These are phyloP conservation scores for Suhomyces sp. DNA, from an alignment of 805 yeast genomes.

Conservation along the genomic window DNA sequence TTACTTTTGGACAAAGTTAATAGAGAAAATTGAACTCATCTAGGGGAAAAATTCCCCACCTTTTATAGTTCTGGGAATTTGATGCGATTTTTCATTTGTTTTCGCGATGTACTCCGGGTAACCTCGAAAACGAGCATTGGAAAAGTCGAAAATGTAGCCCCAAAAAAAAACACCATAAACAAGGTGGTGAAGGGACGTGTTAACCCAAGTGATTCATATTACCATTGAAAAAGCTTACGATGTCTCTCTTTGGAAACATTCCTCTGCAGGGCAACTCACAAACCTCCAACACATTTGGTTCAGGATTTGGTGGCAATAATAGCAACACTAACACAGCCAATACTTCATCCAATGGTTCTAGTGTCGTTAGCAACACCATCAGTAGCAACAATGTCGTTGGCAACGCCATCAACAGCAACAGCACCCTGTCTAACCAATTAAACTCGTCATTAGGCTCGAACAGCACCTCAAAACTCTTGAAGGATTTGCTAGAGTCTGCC, in stretches of 20 bases:
- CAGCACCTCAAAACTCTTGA: conserved; percentile 36
- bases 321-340: conserved; percentile 4
- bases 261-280: conserved; percentile 1
- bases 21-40: conserved; percentile 16
- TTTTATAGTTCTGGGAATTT: conserved; percentile 5
- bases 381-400: conserved; percentile 3
- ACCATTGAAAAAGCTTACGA: not conserved
- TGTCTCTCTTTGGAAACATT: conserved; percentile 10
- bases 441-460: conserved; percentile 3
- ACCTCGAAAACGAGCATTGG: conserved; percentile 1
- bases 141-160: conserved; percentile 1
- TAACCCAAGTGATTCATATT: not conserved
- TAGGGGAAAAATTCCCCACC: not conserved
- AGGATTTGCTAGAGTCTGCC: conserved; percentile 76
- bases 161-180: not conserved
- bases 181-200: not conserved
- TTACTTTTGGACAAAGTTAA: conserved; percentile 65
- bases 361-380: not conserved
- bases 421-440: conserved; percentile 5
- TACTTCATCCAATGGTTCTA: not conserved
- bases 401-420: conserved; percentile 5
- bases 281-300: conserved; percentile 6
- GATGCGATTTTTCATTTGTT: not conserved
- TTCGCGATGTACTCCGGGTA: conserved; percentile 11
- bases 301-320: conserved; percentile 2